Evolutionary conservation across 495 filamentous ascomycete species (phyloP).

Genomic region (Xylaria venustula): DNA sequence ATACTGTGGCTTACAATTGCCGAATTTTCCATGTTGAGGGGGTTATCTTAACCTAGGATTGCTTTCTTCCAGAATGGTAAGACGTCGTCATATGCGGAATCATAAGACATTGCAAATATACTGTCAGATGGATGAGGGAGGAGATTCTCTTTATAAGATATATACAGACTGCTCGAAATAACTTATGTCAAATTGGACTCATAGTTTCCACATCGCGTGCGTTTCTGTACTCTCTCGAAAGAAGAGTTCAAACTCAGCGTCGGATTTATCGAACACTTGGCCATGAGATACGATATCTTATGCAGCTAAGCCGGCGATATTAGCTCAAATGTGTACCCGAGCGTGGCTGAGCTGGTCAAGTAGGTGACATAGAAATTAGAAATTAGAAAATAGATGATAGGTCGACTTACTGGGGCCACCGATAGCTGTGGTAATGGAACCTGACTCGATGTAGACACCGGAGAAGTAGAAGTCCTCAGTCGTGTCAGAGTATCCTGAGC

Average conservation of each 20-base stretch:
- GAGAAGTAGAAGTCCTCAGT: constrained; percentile 71
- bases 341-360: background rate
- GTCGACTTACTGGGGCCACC: constrained; percentile 38
- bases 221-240: no score
- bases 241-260: no score
- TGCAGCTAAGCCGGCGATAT: background rate
- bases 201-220: background rate
- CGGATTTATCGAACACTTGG: no score
- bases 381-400: background rate
- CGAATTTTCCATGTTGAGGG: background rate
- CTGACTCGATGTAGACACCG: constrained; percentile 69
- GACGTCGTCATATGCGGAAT: no score
- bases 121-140: background rate
- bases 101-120: background rate
- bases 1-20: background rate
- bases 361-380: background rate
- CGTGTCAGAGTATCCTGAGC: constrained; percentile 49
- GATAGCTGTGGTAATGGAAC: constrained; percentile 57
- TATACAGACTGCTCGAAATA: background rate
- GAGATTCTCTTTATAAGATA: background rate
- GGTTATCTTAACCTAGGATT: background rate
- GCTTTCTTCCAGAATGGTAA: no score
- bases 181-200: background rate
- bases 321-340: background rate
- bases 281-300: background rate